Evolutionary conservation across 148 eudicot genomes (phyloP), one percentile per base, ranked within the genome.

Genomic region (Silene uniflora): DNA sequence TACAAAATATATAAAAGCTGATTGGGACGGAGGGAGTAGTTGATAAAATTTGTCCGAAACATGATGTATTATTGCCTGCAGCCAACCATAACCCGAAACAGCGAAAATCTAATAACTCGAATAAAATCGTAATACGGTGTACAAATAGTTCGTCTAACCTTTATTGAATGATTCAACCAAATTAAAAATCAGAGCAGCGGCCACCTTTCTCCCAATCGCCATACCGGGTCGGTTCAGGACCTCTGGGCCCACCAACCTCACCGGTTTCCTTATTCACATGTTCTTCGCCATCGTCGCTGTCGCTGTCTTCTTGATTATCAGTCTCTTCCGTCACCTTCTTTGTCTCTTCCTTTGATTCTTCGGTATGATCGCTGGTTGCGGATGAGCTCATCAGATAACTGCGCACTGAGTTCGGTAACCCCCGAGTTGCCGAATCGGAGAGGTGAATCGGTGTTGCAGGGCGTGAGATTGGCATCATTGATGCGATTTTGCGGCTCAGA

Each of bases 161-260:
- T 29, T 29, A 29, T 29, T 29, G 2, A 29, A 4, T 1, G 2
- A 29, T 29, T 1, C 32, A 29, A 29, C 32, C 32, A 29, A 29
- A 22, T 85, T 77, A 93, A 71, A 93, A 93, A 88, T 93, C 98
- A 74, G 75, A 90, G 88, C 98, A 93, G 1, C 98, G 91, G 2
- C 98, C 98, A 29, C 85, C 87, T 10, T 80, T 82, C 71, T 93
- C 98, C 98, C 97, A 93, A 80, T 93, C 98, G 16, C 97, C 98
- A 58, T 85, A 93, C 0, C 98, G 88, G 60, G 98, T 93, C 3
- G 98, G 98, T 76, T 93, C 98, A 70, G 97, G 98, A 0, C 98
- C 98, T 74, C 83, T 81, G 0, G 98, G 98, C 11, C 98, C 98
- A 2, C 98, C 98, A 73, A 93, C 70, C 80, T 93, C 98, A 7